Percentiles rank a stretch among this genome's conserved stretches.
Conservation (phyloP, 495 filamentous ascomycete species). For the Physcia stellaris region DNA sequence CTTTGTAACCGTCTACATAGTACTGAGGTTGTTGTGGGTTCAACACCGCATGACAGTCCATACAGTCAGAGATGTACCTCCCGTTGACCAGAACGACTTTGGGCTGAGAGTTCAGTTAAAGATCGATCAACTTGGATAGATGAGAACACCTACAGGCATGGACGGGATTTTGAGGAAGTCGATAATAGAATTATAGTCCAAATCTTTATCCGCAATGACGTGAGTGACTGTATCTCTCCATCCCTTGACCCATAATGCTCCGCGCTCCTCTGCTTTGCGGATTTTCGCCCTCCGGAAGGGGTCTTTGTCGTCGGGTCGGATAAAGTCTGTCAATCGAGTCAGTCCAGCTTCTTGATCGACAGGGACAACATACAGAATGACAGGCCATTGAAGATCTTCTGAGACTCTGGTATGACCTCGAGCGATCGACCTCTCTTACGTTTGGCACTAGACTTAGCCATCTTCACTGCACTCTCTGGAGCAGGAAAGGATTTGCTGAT, state of each 20-base stretch:
- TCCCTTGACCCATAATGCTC: slow-evolving; percentile 48
- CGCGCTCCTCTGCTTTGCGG: slow-evolving; percentile 59
- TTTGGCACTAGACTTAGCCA: slow-evolving; percentile 23
- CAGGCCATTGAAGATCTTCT: slow-evolving; percentile 52
- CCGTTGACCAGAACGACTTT: slow-evolving; percentile 56
- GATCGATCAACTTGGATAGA: background rate
- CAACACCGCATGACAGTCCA: slow-evolving; percentile 43
- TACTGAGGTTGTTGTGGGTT: slow-evolving; percentile 47
- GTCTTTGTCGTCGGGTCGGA: slow-evolving; percentile 64
- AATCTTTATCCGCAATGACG: slow-evolving; percentile 61
- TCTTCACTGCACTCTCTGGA: slow-evolving; percentile 9
- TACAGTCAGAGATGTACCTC: slow-evolving; percentile 66
- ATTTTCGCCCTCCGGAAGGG: slow-evolving; percentile 56
- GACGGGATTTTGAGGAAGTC: slow-evolving; percentile 36
- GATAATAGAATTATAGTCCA: slow-evolving; percentile 54
- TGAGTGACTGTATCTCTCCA: slow-evolving; percentile 49
- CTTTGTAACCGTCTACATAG: slow-evolving; percentile 31
- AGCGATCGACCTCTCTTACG: slow-evolving; percentile 30
- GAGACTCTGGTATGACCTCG: slow-evolving; percentile 38
- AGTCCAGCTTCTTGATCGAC: background rate
- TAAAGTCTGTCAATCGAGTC: slow-evolving; percentile 40
- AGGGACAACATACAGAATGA: slow-evolving; percentile 38
- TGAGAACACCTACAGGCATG: slow-evolving; percentile 29
- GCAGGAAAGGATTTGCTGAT: background rate
- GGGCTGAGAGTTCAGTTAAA: slow-evolving; percentile 27